Percentiles rank a stretch among this genome's conserved stretches.
phyloP scores from a whole-genome alignment of 2,329 filamentous ascomycete genomes.

The Emergomyces pasteurianus region DNA sequence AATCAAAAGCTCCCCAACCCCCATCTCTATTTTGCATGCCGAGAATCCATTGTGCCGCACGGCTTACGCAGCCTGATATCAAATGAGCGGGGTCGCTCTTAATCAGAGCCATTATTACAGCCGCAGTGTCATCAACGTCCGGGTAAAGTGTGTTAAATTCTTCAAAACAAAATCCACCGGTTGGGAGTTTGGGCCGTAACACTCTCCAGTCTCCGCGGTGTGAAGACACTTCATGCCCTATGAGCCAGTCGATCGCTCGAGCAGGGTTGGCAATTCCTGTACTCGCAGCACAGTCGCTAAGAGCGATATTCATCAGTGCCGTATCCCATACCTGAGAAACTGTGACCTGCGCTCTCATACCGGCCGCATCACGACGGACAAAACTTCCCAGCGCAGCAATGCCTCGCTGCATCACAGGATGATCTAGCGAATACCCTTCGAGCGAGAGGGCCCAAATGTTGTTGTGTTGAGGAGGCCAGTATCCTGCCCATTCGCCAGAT shows the following conservation, averaged over 20 bases:
- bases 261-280: not conserved
- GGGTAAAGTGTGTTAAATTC: slow-evolving; percentile 23
- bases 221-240: slow-evolving; percentile 15
- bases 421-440: slow-evolving; percentile 17
- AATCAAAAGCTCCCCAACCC: slow-evolving; percentile 38
- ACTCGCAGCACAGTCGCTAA: slow-evolving; percentile 15
- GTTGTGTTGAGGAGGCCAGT: slow-evolving; percentile 19
- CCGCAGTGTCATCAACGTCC: slow-evolving; percentile 25
- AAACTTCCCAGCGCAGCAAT: slow-evolving; percentile 20
- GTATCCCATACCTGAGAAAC: slow-evolving; percentile 27
- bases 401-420: slow-evolving; percentile 11
- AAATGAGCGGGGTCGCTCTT: slow-evolving; percentile 17
- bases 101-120: slow-evolving; percentile 18
- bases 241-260: not conserved
- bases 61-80: slow-evolving; percentile 14
- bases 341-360: slow-evolving; percentile 19
- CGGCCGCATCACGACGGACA: slow-evolving; percentile 14
- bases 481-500: slow-evolving; percentile 20
- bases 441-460: slow-evolving; percentile 18
- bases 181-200: slow-evolving; percentile 11
- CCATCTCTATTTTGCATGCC: slow-evolving; percentile 73
- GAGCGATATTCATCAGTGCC: slow-evolving; percentile 19
- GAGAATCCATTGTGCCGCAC: not conserved
- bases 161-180: slow-evolving; percentile 22
- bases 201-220: slow-evolving; percentile 20